A percentile compares a stretch with the other conserved stretches of the same genome.
Evolutionary conservation across 1,284 basidiomycete genomes (phyloP).

Genomic region (Leccinum subfulvum): DNA sequence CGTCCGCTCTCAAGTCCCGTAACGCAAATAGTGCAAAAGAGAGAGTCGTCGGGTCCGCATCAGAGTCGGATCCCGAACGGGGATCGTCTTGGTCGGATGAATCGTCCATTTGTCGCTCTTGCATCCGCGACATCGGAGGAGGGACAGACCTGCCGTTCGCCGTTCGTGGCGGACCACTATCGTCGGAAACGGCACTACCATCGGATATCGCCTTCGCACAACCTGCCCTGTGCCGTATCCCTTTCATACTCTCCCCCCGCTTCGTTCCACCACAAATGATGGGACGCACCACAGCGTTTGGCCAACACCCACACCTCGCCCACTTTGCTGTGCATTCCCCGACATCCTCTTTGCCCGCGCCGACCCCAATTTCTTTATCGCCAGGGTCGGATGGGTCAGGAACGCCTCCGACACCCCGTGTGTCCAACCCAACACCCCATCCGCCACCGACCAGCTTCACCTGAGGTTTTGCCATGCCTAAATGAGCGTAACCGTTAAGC

Average conservation of each 20-base stretch:
- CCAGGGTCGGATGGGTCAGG: slow-evolving; percentile 9
- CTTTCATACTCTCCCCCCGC: slow-evolving; percentile 14
- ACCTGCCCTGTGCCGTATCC: slow-evolving; percentile 20
- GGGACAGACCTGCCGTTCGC: slow-evolving; percentile 14
- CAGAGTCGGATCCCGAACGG: slow-evolving; percentile 36
- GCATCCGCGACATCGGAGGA: slow-evolving; percentile 12
- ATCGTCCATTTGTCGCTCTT: slow-evolving; percentile 15
- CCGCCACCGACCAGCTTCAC: slow-evolving; percentile 83
- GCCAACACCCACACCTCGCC: slow-evolving; percentile 82
- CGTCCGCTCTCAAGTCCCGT: slow-evolving; percentile 72
- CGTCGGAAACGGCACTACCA: neutral
- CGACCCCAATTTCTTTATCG: slow-evolving; percentile 3
- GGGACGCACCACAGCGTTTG: slow-evolving; percentile 85
- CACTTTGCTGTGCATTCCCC: slow-evolving; percentile 58
- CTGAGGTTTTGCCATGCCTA: slow-evolving; percentile 72
- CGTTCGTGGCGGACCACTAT: slow-evolving; percentile 3
- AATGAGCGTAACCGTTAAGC: slow-evolving; percentile 67
- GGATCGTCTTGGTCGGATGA: slow-evolving; percentile 24
- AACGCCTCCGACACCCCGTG: slow-evolving; percentile 69
- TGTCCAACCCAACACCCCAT: slow-evolving; percentile 80
- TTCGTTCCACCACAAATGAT: slow-evolving; percentile 53
- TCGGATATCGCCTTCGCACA: slow-evolving; percentile 16
- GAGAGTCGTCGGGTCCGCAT: slow-evolving; percentile 46
- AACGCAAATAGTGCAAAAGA: slow-evolving; percentile 85
- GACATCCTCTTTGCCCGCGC: slow-evolving; percentile 6